A percentile compares a stretch with the other conserved stretches of the same genome.
phyloP scores from a whole-genome alignment of 2,329 filamentous ascomycete species.

The Aspergillus oerlinghausenensis region DNA sequence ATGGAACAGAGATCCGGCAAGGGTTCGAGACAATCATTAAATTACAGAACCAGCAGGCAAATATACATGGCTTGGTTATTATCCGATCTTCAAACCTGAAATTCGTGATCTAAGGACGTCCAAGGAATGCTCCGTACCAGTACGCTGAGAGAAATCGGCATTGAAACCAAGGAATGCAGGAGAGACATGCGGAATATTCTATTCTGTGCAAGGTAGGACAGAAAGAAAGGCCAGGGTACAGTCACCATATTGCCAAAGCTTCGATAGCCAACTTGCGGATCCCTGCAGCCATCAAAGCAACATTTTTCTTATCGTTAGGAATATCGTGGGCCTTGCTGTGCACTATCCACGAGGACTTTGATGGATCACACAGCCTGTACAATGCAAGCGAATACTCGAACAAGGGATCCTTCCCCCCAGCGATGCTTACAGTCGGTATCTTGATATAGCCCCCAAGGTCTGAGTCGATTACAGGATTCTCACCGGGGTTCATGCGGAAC shows the following conservation, averaged over 20 bases:
- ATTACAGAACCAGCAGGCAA: not conserved
- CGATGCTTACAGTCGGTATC: slow-evolving; percentile 24
- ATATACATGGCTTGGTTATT: not conserved
- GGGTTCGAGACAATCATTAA: not conserved
- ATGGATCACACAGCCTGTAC: slow-evolving; percentile 19
- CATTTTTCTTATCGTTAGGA: slow-evolving; percentile 21
- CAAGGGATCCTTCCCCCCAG: slow-evolving; percentile 21
- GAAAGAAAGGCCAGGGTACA: not conserved
- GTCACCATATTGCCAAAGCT: slow-evolving; percentile 3
- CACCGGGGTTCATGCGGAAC: slow-evolving; percentile 24
- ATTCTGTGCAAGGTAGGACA: not conserved
- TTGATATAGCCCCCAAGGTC: slow-evolving; percentile 22
- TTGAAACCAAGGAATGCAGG: not conserved
- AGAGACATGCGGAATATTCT: not conserved
- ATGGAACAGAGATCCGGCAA: not conserved
- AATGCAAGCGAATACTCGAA: slow-evolving; percentile 22
- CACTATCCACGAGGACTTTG: slow-evolving; percentile 18
- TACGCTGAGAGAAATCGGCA: not conserved
- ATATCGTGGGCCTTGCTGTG: slow-evolving; percentile 26
- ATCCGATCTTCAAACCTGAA: not conserved
- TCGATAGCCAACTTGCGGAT: slow-evolving; percentile 18
- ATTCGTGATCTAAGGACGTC: not conserved
- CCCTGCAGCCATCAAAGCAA: slow-evolving; percentile 19
- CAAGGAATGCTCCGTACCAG: slow-evolving; percentile 1
- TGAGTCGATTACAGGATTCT: slow-evolving; percentile 16